Evolutionary conservation across 108 stramenopile species (phyloP), one percentile per base, ranked within the genome.

Genomic region (Skeletonema menzelii): DNA sequence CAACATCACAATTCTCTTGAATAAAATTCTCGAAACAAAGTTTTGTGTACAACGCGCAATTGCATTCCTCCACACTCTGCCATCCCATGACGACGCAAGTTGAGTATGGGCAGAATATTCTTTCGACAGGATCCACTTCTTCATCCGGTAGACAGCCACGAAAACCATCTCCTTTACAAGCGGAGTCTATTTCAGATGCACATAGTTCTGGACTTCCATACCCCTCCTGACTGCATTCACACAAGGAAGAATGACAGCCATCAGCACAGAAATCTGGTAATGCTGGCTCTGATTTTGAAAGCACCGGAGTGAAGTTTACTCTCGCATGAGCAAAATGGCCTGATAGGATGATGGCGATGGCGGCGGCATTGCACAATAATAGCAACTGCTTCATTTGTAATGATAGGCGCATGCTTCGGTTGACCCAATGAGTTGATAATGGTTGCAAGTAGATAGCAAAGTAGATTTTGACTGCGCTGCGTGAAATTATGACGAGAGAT

Each of bases 51-150:
- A 49, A 11, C 3, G 55, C 66, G n/a, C 66, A 42, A 34, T 32
- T 32, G 30, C 66, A 67, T 63, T 40, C 35, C 35, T 63, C 62
- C 0, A 19, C 12, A 67, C 40, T 42, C 4, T 42, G 11, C 4
- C 4, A 4, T 12, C 35, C 37, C 12, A 10, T 27, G 20, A 58
- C 26, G 11, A 58, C 20, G 57, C 56, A 69, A 20, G 34, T 20
- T 15, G 56, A 57, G 20, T 40, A 58, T 30, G 56, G 56, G 42
- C 67, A 69, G 26, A 58, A 58, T 13, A 69, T 24, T 15, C 32
- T 8, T 26, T 69, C 34, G 12, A 59, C 26, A 3, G 32, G 11
- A 7, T 4, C 13, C 13, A 37, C 24, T 20, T 58, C 14, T n/a
- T 17, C 4, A 17, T 40, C 67, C 11, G 67, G 57, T 2, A 69